Conservation (phyloP, 1,139 yeast species). For the Yueomyces sp. region DNA sequence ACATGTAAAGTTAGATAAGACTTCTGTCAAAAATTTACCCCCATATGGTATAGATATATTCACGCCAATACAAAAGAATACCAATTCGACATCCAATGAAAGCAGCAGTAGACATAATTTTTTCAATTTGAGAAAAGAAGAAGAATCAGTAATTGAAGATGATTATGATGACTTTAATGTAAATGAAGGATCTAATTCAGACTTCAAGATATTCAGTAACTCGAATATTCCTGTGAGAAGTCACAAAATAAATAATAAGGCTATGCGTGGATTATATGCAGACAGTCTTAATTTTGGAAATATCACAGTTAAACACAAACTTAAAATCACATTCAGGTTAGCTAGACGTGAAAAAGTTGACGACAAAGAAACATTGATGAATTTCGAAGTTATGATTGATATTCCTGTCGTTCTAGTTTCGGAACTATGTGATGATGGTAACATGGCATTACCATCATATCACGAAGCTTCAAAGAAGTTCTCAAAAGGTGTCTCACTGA, state of each 20-base stretch:
- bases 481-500: neutral
- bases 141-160: neutral
- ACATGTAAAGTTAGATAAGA: conserved; percentile 6
- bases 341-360: conserved; percentile 45
- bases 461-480: conserved; percentile 18
- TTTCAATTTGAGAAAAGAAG: conserved; percentile 1
- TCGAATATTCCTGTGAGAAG: conserved; percentile 8
- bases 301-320: conserved; percentile 56
- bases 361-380: conserved; percentile 42
- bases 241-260: conserved; percentile 10
- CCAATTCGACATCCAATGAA: neutral
- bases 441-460: conserved; percentile 60
- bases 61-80: neutral
- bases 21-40: conserved; percentile 8
- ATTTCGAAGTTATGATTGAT: conserved; percentile 81
- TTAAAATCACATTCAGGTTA: conserved; percentile 64
- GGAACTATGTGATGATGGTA: conserved; percentile 55
- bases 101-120: conserved; percentile 2
- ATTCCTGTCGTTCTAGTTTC: conserved; percentile 69
- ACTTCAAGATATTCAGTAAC: conserved; percentile 3
- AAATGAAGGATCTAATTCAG: neutral
- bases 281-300: conserved; percentile 55
- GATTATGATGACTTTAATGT: neutral
- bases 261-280: conserved; percentile 38
- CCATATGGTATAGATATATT: conserved; percentile 21